Evolutionary conservation across 805 yeast species (phyloP), one percentile per base, ranked within the genome.

Genomic region (Hanseniaspora mollemarum): DNA sequence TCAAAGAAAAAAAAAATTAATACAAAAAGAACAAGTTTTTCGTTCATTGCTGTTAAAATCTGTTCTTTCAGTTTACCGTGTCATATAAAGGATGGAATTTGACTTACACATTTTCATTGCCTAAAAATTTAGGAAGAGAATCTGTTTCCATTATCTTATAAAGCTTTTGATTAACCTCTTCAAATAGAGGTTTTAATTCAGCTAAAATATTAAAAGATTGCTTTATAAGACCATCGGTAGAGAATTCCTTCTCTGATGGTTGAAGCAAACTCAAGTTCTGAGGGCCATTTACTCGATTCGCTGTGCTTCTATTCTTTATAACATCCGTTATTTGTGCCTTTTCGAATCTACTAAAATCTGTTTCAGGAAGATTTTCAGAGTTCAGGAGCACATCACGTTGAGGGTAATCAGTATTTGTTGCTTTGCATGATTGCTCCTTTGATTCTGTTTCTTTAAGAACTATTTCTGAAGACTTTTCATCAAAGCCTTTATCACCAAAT

Each of bases 71-170:
- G n/a, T n/a, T n/a, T n/a, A n/a, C n/a, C n/a, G n/a, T n/a, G n/a
- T n/a, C n/a, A n/a, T n/a, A n/a, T n/a, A n/a, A n/a, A n/a, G n/a
- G n/a, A n/a, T n/a, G n/a, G n/a, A n/a, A 19, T 15, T 46, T 46
- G 26, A 10, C 26, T 16, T 49, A 16, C 19, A 26, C 31, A 0
- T 79, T 73, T 9, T 59, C 61, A 33, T 22, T 22, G 25, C 32
- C 39, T 4, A 80, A 53, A 56, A 85, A 84, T 60, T 83, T 84
- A 2, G 83, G 83, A 36, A 81, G 70, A 7, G 92, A 82, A 64
- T 85, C 94, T 32, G 63, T 71, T 56, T 81, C 83, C 82, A 85
- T 78, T 63, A 85, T 64, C 38, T 69, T 65, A 56, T 73, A 73
- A 46, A 82, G 71, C 41, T 73, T 74, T 10, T 57, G 46, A n/a